Conservation (phyloP, 495 filamentous ascomycete species). For the Sphaerosporella brunnea region DNA sequence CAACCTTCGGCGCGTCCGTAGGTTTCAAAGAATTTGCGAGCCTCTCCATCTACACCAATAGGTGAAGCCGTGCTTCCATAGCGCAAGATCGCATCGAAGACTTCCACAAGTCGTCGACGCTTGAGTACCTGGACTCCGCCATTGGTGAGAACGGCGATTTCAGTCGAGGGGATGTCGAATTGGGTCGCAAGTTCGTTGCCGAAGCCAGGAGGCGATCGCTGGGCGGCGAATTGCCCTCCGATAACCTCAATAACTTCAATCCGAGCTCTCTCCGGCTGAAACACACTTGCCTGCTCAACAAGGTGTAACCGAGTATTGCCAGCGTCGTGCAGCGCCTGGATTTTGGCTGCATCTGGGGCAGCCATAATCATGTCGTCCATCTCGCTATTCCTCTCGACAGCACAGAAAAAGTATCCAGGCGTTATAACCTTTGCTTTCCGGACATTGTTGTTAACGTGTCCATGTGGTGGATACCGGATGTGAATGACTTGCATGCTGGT, state of each 20-base stretch:
- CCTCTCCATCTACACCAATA: conserved; percentile 56
- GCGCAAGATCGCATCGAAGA: conserved; percentile 67
- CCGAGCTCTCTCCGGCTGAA: conserved; percentile 49
- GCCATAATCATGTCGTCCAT: conserved; percentile 63
- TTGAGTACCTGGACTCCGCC: conserved; percentile 71
- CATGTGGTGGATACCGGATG: conserved; percentile 68
- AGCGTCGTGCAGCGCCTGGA: conserved; percentile 39
- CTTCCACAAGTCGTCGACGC: conserved; percentile 70
- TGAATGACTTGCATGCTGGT: conserved; percentile 95
- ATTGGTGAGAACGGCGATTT: conserved; percentile 82
- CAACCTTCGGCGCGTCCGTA: conserved; percentile 78
- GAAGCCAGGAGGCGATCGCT: conserved; percentile 56
- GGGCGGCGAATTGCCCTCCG: conserved; percentile 49
- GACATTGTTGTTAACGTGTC: conserved; percentile 19
- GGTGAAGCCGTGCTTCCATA: conserved; percentile 32
- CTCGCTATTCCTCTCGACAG: conserved; percentile 28
- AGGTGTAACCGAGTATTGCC: conserved; percentile 31
- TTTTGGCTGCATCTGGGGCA: conserved; percentile 66
- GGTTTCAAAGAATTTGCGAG: conserved; percentile 58
- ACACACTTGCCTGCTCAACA: conserved; percentile 56
- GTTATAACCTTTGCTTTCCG: conserved; percentile 30
- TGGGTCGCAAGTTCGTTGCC: conserved; percentile 91
- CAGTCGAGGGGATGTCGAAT: conserved; percentile 61
- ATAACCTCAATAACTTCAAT: conserved; percentile 62
- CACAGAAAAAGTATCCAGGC: conserved; percentile 77